Percentiles rank a stretch among this genome's conserved stretches.
These are phyloP conservation scores for Plasmodium coatneyi DNA, from an alignment of 169 alveolate genomes.

Conservation along the genomic window DNA sequence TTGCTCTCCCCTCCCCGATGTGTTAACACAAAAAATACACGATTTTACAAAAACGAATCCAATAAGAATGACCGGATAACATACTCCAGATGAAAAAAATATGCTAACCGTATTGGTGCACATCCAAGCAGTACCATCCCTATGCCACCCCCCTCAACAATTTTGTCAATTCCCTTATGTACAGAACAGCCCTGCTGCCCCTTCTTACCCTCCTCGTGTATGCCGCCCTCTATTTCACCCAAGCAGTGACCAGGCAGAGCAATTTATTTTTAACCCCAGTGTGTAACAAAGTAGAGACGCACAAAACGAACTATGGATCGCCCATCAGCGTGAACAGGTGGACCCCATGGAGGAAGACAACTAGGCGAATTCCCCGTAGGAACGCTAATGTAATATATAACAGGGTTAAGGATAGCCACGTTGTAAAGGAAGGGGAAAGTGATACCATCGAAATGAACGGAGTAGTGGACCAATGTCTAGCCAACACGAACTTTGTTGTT, in stretches of 20 bases:
- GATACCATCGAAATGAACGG: slow-evolving; percentile 72
- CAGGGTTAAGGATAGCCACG: neutral
- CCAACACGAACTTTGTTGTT: slow-evolving; percentile 66
- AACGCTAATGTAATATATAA: neutral
- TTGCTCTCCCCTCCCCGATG: neutral
- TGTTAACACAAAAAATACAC: neutral
- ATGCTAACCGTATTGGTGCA: neutral
- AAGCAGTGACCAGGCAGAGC: neutral
- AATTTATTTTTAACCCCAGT: neutral
- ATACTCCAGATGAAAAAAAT: neutral
- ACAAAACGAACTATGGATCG: neutral
- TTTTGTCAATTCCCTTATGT: neutral
- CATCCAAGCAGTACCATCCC: neutral
- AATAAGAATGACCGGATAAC: neutral
- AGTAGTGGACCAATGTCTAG: slow-evolving; percentile 57
- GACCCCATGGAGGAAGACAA: neutral
- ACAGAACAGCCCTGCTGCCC: neutral
- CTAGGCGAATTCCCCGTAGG: neutral
- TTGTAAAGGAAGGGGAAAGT: slow-evolving; percentile 14
- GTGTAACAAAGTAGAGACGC: neutral
- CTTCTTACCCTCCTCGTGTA: neutral
- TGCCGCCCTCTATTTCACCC: neutral
- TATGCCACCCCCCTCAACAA: neutral
- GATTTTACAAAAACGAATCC: neutral
- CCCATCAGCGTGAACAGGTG: neutral